These are phyloP conservation scores for Pharus latifolius DNA, from an alignment of 176 grass and related monocot species.

Conservation along the genomic window DNA sequence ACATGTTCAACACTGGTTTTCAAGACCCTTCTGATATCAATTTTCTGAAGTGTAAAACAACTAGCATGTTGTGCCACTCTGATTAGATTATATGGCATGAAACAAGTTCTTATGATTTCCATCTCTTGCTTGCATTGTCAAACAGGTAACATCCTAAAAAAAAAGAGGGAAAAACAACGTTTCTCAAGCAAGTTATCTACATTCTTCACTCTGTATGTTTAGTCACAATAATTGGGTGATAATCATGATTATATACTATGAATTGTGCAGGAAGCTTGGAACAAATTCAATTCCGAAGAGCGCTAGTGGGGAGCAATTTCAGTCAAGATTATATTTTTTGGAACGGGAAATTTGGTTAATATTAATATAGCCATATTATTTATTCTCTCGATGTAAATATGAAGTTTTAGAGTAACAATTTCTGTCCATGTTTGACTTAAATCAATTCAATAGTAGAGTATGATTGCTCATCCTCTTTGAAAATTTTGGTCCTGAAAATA, in stretches of 20 bases:
- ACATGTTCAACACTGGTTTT: neutral
- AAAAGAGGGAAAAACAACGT: too few relatives aligned
- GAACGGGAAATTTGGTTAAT: slow-evolving; percentile 4
- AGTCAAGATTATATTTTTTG: neutral
- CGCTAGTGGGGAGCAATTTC: slow-evolving; percentile 15
- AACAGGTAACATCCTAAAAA: neutral
- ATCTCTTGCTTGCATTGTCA: neutral
- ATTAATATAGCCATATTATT: slow-evolving; percentile 3
- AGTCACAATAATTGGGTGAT: neutral
- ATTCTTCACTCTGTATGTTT: neutral
- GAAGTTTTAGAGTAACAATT: neutral
- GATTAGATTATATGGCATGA: neutral
- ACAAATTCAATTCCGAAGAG: slow-evolving; percentile 57
- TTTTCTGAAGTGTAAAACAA: too few relatives aligned
- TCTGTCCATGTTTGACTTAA: neutral
- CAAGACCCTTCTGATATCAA: neutral
- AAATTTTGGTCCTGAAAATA: too few relatives aligned
- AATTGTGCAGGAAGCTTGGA: slow-evolving; percentile 66
- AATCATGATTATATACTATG: neutral
- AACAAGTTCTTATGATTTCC: neutral
- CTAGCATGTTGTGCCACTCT: neutral
- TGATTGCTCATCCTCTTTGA: too few relatives aligned
- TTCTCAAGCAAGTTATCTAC: neutral
- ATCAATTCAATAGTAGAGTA: slow-evolving; percentile 12
- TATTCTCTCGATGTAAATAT: slow-evolving; percentile 28